Base-by-base conservation (phyloP, 2,329 filamentous ascomycete genomes). In the Colletotrichum melonis region DNA sequence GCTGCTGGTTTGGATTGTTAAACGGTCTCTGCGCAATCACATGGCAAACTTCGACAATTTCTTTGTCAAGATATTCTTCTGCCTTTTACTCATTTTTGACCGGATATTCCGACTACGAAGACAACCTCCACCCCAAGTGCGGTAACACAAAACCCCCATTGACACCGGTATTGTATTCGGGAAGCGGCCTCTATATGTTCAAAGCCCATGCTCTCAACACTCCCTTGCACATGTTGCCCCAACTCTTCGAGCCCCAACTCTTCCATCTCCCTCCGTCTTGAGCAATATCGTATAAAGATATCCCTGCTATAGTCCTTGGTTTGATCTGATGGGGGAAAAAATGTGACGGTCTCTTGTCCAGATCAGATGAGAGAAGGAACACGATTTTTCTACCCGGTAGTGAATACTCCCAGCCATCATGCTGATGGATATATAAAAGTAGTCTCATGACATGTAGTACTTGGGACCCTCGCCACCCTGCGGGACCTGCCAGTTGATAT, bases 401-500 rank as follows among this genome's bases (percentile, higher is more conserved):
- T n/a, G 14, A 7, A 32, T 19, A 19, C 26, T 58, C 19, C 26
- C 26, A 24, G 6, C 32, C 14, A n/a, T 6, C 11, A 30, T 24
- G n/a, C 24, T 28, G 32, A 30, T 1, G 30, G 26, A 65, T 4
- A 42, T 42, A 19, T 3, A 42, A 35, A 42, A 19, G 7, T 2
- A 2, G 8, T n/a, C 46, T 67, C 54, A 90, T n/a, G 90, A 91
- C 90, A 92, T 91, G 83, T 92, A 92, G 80, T 93, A 93, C 82
- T 93, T 92, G 46, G 91, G 91, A 1, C 91, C 91, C 78, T 92
- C 97, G 64, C 96, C 97, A 76, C 97, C 95, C 81, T 98, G 95
- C 7, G 97, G 97, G 38, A 97, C 97, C 78, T 95, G 91, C 95
- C 95, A 98, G 83, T 98, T 98, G 84, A 99, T 98, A 81, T 98